Evolutionary conservation across 176 grass and related monocot genomes (phyloP).

Genomic region (Aegilops sharonensis): DNA sequence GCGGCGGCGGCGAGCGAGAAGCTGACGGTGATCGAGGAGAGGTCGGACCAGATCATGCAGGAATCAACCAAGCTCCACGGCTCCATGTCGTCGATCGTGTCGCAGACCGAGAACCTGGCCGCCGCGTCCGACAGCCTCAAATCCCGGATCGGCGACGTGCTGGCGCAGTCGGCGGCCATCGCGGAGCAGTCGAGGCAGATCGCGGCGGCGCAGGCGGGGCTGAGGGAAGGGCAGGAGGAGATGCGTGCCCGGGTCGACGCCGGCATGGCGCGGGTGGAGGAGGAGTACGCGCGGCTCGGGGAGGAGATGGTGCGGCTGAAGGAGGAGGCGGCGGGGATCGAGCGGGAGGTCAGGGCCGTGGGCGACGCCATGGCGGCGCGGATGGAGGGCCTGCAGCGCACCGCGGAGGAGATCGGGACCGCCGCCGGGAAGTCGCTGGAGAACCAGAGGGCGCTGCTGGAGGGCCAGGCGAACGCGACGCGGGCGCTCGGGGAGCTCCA

Average conservation of each 20-base stretch:
- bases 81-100: constrained; percentile 37
- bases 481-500: constrained; percentile 40
- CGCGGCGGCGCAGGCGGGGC: constrained; percentile 38
- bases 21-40: constrained; percentile 47
- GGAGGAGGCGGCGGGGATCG: constrained; percentile 39
- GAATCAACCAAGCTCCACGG: constrained; percentile 31
- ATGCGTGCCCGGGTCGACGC: constrained; percentile 48
- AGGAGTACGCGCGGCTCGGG: constrained; percentile 45
- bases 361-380: constrained; percentile 50
- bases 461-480: constrained; percentile 38
- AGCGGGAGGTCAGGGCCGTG: constrained; percentile 41
- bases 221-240: constrained; percentile 47
- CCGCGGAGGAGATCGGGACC: constrained; percentile 49
- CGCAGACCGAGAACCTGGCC: constrained; percentile 32
- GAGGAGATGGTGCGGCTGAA: constrained; percentile 45
- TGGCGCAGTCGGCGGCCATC: constrained; percentile 46
- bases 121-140: constrained; percentile 27
- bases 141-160: constrained; percentile 39
- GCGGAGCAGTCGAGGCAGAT: constrained; percentile 48
- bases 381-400: constrained; percentile 52
- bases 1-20: constrained; percentile 45
- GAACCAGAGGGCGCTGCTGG: constrained; percentile 53
- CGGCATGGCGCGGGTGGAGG: constrained; percentile 42
- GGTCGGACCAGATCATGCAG: constrained; percentile 36
- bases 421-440: constrained; percentile 45